Conservation (phyloP, 139 green algal species). For the Chlamydomonas sp. region DNA sequence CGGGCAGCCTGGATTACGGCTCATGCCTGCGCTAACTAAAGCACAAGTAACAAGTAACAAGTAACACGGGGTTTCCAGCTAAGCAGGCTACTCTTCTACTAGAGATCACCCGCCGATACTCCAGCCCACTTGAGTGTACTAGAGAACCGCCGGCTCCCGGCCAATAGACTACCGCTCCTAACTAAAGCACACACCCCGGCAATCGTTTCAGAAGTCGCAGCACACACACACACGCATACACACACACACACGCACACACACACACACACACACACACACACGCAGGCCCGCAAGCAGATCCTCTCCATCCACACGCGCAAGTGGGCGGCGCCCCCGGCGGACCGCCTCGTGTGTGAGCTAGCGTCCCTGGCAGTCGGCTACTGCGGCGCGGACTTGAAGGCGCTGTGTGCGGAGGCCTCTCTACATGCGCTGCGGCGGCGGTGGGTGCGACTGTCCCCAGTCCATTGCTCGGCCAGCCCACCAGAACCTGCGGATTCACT, state of each 20-base stretch:
- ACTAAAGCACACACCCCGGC: too few relatives aligned
- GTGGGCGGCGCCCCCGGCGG: constrained; percentile 59
- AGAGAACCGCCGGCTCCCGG: too few relatives aligned
- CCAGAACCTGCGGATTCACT: too few relatives aligned
- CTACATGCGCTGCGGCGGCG: constrained; percentile 30
- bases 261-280: constrained; percentile 20
- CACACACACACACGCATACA: neutral
- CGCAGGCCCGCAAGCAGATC: constrained; percentile 65
- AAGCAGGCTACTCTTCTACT: too few relatives aligned
- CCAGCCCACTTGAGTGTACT: too few relatives aligned
- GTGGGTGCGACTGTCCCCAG: neutral
- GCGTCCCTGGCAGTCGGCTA: constrained; percentile 70
- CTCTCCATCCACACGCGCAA: constrained; percentile 82
- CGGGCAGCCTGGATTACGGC: too few relatives aligned
- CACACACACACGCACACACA: neutral
- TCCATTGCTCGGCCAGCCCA: neutral
- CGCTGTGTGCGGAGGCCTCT: constrained; percentile 85
- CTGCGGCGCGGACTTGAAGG: constrained; percentile 92
- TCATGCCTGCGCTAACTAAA: too few relatives aligned
- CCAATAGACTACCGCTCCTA: too few relatives aligned
- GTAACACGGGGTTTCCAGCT: too few relatives aligned
- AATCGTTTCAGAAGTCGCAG: too few relatives aligned
- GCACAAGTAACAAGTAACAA: too few relatives aligned
- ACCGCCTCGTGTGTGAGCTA: constrained; percentile 58
- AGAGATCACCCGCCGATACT: too few relatives aligned